A percentile compares a stretch with the other conserved stretches of the same genome.
Conservation (phyloP, 345 rosid species). For the Populus davidiana region DNA sequence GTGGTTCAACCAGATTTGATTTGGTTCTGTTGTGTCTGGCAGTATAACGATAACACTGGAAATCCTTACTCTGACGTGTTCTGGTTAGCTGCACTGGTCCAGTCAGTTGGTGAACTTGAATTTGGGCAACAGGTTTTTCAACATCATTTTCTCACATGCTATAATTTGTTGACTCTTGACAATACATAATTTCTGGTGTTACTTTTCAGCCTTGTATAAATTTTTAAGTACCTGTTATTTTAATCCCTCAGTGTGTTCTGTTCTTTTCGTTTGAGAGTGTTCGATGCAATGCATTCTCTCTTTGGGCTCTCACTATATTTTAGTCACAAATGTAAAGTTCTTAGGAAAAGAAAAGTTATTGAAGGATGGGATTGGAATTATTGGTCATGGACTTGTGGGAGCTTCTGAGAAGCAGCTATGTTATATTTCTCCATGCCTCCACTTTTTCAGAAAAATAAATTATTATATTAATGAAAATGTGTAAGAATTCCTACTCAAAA, state of each 20-base stretch:
- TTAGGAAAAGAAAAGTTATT: too few species aligned
- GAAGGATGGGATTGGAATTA: too few species aligned
- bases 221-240: not conserved
- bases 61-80: slow-evolving; percentile 90
- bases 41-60: slow-evolving; percentile 95
- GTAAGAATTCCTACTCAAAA: too few species aligned
- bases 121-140: slow-evolving; percentile 81
- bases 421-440: too few species aligned
- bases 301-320: not conserved
- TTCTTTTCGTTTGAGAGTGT: too few species aligned
- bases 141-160: not conserved
- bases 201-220: not conserved
- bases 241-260: not conserved
- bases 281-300: not conserved
- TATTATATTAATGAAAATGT: too few species aligned
- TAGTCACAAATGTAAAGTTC: too few species aligned
- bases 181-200: not conserved
- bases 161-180: slow-evolving; percentile 1
- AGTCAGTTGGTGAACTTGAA: slow-evolving; percentile 89
- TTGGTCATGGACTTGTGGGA: too few species aligned
- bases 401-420: too few species aligned
- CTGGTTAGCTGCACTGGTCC: slow-evolving; percentile 92
- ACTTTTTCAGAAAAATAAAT: too few species aligned
- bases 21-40: slow-evolving; percentile 22
- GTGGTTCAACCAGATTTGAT: not conserved